Evolutionary conservation across 176 grass and related monocot species (phyloP), one percentile per base, ranked within the genome.

Genomic region (Zoysia japonica): DNA sequence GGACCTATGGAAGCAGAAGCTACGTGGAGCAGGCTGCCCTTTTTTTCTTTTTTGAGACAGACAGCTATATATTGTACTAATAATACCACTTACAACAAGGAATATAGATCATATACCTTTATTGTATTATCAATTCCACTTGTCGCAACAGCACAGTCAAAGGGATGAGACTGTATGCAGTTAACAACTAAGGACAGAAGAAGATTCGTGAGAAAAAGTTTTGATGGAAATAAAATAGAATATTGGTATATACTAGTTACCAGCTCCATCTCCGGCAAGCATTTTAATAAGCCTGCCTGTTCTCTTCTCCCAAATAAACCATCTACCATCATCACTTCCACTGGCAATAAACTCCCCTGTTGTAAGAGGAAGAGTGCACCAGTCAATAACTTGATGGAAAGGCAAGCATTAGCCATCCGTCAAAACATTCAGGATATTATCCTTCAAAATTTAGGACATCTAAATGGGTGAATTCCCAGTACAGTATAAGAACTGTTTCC

Each of bases 281-380:
- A 99, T 95, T 90, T 91, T 99, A 86, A 99, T 57, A 66, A 99
- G 82, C 56, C 92, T 90, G 83, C 96, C 92, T 79, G 96, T 93
- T 93, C 68, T 92, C 83, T 93, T 99, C 67, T 99, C 96, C 96
- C 96, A 99, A 84, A 99, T 99, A 85, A 95, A 95, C 96, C 96
- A 99, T 65, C 87, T 99, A 66, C 92, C 96, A 89, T 99, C 96
- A 74, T 99, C 92, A 82, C 96, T 99, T 84, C 96, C 96, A 52
- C 96, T 93, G 39, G 92, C 92, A 93, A 99, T 87, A 85, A 95
- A 99, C 47, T 89, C 92, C 55, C 92, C 96, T 99, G 74, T 61
- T 68, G 40, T 38, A 69, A 72, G 35, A 87, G 54, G n/a, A 63
- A 48, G 10, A 80, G 28, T 39, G 46, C 47, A 65, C 82, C 20